Conservation (phyloP, 208 protist genomes). For the Leishmania aethiopica region DNA sequence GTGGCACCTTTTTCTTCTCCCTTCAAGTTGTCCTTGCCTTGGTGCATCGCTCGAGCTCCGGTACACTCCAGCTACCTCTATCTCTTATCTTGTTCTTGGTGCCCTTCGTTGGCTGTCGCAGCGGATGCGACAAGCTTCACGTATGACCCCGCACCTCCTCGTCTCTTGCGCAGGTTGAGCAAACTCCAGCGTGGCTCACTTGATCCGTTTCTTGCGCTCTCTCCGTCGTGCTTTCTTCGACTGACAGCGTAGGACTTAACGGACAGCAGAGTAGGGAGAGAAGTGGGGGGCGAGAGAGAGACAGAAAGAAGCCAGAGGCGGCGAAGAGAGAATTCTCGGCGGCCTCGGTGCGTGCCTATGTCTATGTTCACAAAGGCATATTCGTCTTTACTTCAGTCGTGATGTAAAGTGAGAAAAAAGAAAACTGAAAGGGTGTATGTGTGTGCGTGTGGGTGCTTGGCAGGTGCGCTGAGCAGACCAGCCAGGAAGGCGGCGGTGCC, state of each 20-base stretch:
- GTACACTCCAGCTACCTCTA: not conserved
- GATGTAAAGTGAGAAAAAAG: not conserved
- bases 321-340: not conserved
- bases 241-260: not conserved
- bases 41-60: not conserved
- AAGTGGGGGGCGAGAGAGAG: not conserved
- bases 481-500: not conserved
- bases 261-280: not conserved
- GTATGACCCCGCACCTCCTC: not conserved
- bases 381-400: not conserved
- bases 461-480: not conserved
- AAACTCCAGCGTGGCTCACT: not conserved
- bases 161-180: not conserved
- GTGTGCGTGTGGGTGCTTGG: not conserved
- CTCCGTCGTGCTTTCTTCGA: not conserved
- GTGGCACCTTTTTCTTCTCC: not conserved
- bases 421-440: not conserved
- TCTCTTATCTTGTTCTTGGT: not conserved
- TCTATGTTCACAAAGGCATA: not conserved
- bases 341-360: not conserved
- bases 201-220: not conserved
- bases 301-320: not conserved
- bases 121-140: not conserved
- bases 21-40: not conserved
- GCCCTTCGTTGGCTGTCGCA: not conserved